Evolutionary conservation across 208 protist species (phyloP), one percentile per base, ranked within the genome.

Genomic region (Crithidia expoeki): DNA sequence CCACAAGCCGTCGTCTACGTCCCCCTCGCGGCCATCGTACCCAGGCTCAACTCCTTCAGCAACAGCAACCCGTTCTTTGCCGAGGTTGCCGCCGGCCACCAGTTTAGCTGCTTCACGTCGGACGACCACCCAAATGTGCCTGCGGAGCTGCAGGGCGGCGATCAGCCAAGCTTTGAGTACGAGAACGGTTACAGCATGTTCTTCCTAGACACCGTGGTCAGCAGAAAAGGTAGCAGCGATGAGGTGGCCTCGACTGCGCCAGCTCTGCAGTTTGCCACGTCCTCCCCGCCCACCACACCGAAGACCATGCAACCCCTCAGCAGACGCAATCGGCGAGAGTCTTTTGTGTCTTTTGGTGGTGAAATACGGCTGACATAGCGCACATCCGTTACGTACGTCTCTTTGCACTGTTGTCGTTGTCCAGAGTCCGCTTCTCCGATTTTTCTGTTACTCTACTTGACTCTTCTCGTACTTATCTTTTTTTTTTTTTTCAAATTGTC

Each of bases 341-440:
- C 60, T 14, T 56, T 66, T 51, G 60, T 66, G 27, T 66, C 60
- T 0, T 66, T 66, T 34, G 44, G 44, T 30, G 60, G 60, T 19
- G 60, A 66, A 30, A 47, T 66, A 23, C 60, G 60, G 14, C 44
- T 66, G 60, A 40, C 47, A 12, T 66, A 66, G 44, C 14, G 11
- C 21, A 32, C 46, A 47, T 46, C 28, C 33, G 32, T 40, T 9
- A 6, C 19, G 12, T 16, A 30, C 33, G 14, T 19, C 47, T 32
- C 27, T 23, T 33, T 30, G 40, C 30, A 50, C 23, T 30, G 32
- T 51, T 21, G 38, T 30, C 42, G 49, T 40, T 51, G 11, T 5
- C 28, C 33, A 4, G n/a, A 9, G n/a, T 32, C 25, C 38, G n/a
- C 30, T 14, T 34, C 14, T 66, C 23, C 14, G 40, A 21, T 23